These are phyloP conservation scores for Heimioporus retisporus DNA, from an alignment of 1,284 basidiomycete species.

Conservation along the genomic window DNA sequence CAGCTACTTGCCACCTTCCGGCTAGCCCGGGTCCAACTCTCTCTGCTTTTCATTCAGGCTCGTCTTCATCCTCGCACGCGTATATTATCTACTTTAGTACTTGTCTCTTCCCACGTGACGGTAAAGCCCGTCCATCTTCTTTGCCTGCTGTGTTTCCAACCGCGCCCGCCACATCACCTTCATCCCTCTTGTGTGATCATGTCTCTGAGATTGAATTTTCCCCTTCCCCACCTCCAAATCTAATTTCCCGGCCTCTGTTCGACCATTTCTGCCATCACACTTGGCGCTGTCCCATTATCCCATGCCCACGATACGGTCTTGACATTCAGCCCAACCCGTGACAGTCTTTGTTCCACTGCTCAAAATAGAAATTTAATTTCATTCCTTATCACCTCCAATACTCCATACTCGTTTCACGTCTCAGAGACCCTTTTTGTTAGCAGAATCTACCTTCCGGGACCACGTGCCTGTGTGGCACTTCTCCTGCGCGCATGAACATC, in stretches of 20 bases:
- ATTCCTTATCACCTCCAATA: conserved; percentile 18
- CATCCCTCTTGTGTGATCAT: conserved; percentile 17
- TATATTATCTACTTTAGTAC: conserved; percentile 20
- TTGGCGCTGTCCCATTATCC: too few species aligned
- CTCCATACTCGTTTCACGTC: conserved; percentile 40
- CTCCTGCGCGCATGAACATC: not conserved
- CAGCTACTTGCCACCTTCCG: not conserved
- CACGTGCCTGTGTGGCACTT: conserved; percentile 24
- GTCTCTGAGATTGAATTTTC: conserved; percentile 32
- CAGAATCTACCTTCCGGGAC: conserved; percentile 41
- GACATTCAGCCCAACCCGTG: conserved; percentile 14
- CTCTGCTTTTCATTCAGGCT: not conserved
- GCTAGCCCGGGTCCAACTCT: not conserved
- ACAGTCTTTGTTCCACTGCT: conserved; percentile 27
- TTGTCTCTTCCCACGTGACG: conserved; percentile 27
- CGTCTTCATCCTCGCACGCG: conserved; percentile 27
- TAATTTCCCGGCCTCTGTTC: conserved; percentile 21
- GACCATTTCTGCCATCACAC: not conserved
- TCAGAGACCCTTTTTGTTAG: conserved; percentile 27
- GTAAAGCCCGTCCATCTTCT: conserved; percentile 26
- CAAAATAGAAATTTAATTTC: conserved; percentile 30
- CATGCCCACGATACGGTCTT: too few species aligned
- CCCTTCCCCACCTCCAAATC: conserved; percentile 28
- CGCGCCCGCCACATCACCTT: conserved; percentile 28
- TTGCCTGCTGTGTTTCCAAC: conserved; percentile 24